phyloP scores from a whole-genome alignment of 2,329 filamentous ascomycete species.

The Nigrospora sphaerica region DNA sequence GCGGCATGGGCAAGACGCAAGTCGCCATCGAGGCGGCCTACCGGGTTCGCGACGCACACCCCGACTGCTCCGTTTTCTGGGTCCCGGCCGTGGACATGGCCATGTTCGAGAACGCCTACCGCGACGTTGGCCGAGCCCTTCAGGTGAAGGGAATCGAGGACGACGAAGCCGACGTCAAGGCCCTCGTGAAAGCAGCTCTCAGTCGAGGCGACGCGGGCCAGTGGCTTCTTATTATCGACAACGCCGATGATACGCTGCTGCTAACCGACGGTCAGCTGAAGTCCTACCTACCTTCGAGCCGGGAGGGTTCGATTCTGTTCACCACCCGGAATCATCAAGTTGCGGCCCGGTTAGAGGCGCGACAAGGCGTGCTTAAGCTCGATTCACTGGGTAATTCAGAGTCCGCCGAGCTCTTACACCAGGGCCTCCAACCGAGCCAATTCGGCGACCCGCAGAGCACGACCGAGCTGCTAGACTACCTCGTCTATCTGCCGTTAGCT shows the following conservation, averaged over 20 bases:
- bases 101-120: too few relatives aligned
- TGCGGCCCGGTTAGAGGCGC: neutral
- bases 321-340: neutral
- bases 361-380: too few relatives aligned
- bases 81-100: neutral
- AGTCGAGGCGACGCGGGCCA: neutral
- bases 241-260: neutral
- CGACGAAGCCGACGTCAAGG: neutral
- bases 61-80: neutral
- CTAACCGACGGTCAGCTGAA: neutral
- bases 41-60: neutral
- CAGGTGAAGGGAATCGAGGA: neutral
- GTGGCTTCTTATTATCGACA: too few relatives aligned
- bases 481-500: neutral
- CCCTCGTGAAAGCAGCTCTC: conserved; percentile 13
- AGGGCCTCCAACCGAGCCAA: neutral
- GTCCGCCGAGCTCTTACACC: neutral
- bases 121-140: neutral
- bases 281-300: neutral
- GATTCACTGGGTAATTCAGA: neutral
- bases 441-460: neutral
- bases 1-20: neutral
- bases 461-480: neutral
- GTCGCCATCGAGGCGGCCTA: too few relatives aligned
- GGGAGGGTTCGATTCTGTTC: neutral